Base-by-base conservation (phyloP, 2,329 filamentous ascomycete species). In the Hypoxylon sp. region DNA sequence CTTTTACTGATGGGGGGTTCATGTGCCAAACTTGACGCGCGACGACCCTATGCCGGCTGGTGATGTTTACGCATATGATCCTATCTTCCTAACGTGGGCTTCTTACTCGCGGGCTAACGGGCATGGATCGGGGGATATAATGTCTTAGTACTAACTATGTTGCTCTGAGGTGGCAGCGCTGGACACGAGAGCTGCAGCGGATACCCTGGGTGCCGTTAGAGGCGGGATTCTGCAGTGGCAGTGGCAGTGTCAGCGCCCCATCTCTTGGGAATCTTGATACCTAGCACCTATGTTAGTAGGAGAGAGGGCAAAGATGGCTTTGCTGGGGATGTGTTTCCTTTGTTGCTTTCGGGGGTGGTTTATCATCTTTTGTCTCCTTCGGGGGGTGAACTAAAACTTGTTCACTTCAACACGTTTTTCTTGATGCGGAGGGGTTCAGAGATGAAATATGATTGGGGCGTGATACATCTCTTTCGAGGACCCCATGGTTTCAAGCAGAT, bases 71-170 rank as follows among this genome's bases (percentile, higher is more conserved):
- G 54, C 60, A 66, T 67, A 66, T 51, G 58, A 59, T 67, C 50
- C 61, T 62, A 51, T 53, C 54, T 57, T 63, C 58, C 54, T 64
- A 35, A 63, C 46, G 42, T 59, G 58, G 37, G 42, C 50, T 14
- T 46, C 11, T 19, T 31, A 48, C 39, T 57, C 47, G 54, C 46
- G 48, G 37, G 31, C 60, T 51, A 55, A 55, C 22, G 44, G 51
- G 55, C 57, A 63, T 17, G 33, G 61, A 47, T 63, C 29, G 61
- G 53, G 54, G 66, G 59, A 70, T 66, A 59, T 71, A 71, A 71
- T 71, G 61, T 70, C 58, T 71, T 66, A 68, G 53, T 50, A 64
- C 52, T 60, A 60, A 58, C 50, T 55, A 51, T 39, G 52, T 44
- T 44, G 53, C 51, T 50, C 46, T 19, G 57, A 57, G 57, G 54